Evolutionary conservation across 192 early-diverging fungal genomes (phyloP), one percentile per base, ranked within the genome.

Genomic region (Backusella westeae): DNA sequence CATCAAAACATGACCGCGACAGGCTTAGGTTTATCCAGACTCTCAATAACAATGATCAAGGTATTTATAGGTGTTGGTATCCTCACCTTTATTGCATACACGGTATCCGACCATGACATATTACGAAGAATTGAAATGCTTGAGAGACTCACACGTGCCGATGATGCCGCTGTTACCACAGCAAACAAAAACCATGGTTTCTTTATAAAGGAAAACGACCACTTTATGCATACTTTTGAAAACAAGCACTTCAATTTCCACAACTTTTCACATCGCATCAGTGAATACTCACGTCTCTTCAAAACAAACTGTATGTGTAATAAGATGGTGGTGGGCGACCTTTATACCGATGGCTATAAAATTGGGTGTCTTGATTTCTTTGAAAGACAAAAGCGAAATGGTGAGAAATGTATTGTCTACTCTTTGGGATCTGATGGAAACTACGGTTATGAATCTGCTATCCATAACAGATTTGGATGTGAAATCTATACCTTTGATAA

Each of bases 231-330:
- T 8, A 12, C 21, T 4, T 59, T 59, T 59, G 53, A 59, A 59
- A 4, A 59, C 23, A 59, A 59, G 53, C 7, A 59, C 10, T 59
- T 59, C 21, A 59, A 59, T 59, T 59, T 59, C 23, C 21, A 59
- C 2, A 59, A 59, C 53, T 59, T 59, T 19, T 23, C 21, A 26
- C 53, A 59, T 14, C 23, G 21, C 53, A 10, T 59, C 23, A 59
- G 53, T 23, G 53, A 59, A 59, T 59, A 59, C 53, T 59, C 53
- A 3, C 53, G 53, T 59, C 23, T 59, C 5, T 59, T 59, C 53
- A 59, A 59, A 59, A 59, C 53, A 21, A 59, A 59, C 53, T 59
- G 53, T 21, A 59, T 59, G 53, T 59, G 53, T 59, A 59, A 59
- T 59, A 59, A 59, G 23, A 26, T 59, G 21, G 53, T 59, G n/a